phyloP scores from a whole-genome alignment of 202 grass and related monocot species.

The Panicum virgatum region DNA sequence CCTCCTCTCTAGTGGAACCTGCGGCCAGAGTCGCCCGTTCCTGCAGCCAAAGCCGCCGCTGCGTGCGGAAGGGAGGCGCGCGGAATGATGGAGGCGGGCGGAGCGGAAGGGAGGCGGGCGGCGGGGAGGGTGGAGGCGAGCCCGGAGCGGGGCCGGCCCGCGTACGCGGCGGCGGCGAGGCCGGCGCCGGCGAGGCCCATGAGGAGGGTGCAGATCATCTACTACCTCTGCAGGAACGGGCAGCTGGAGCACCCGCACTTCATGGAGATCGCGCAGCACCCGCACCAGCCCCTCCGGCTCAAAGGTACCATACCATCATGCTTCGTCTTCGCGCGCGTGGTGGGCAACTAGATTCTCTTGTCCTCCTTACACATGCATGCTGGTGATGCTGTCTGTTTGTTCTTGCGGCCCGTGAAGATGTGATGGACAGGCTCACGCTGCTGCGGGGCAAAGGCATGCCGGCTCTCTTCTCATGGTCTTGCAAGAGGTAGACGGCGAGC shows the following conservation, averaged over 20 bases:
- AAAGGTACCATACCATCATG: conserved; percentile 66
- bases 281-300: conserved; percentile 84
- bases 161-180: conserved; percentile 47
- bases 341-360: not conserved
- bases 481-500: conserved; percentile 62
- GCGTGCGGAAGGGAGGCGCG: not conserved
- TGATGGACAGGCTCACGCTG: conserved; percentile 74
- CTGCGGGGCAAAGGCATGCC: conserved; percentile 94
- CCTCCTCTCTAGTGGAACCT: not conserved
- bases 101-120: conserved; percentile 41
- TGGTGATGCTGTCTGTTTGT: not conserved
- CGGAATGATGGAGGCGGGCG: conserved; percentile 29
- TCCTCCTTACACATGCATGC: not conserved
- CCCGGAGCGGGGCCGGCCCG: conserved; percentile 57
- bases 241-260: conserved; percentile 99
- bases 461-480: conserved; percentile 96
- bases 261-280: conserved; percentile 85
- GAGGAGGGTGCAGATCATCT: conserved; percentile 84
- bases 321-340: not conserved
- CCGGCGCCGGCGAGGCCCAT: conserved; percentile 53
- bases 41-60: not conserved
- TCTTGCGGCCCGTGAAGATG: conserved; percentile 49
- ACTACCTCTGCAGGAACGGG: conserved; percentile 96
- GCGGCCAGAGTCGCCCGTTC: not conserved
- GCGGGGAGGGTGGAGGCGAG: conserved; percentile 51